A percentile compares a stretch with the other conserved stretches of the same genome.
phyloP scores from a whole-genome alignment of 1,284 basidiomycete genomes.

The Xerocomus cyaneibrunnescens region DNA sequence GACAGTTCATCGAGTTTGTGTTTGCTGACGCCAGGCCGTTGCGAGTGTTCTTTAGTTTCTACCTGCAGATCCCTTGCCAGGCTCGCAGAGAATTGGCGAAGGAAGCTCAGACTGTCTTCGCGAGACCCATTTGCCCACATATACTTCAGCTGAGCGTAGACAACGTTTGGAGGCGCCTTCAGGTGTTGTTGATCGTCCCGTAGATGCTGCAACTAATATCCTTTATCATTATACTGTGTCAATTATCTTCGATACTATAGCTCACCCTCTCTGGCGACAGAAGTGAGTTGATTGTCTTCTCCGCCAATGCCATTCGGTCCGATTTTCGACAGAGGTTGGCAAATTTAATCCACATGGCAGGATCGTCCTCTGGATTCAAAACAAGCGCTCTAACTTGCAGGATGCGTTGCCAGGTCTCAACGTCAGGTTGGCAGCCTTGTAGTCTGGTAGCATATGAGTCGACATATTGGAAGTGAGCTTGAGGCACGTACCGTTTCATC shows the following conservation, averaged over 20 bases:
- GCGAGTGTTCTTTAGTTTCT: conserved; percentile 47
- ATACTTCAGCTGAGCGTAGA: conserved; percentile 96
- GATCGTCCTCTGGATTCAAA: conserved; percentile 91
- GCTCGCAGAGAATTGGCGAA: conserved; percentile 82
- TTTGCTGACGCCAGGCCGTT: conserved; percentile 53
- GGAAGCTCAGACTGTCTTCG: conserved; percentile 81
- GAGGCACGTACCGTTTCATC: conserved; percentile 76
- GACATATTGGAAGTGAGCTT: neutral
- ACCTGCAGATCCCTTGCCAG: conserved; percentile 75
- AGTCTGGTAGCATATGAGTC: conserved; percentile 50
- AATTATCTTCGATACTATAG: conserved; percentile 8
- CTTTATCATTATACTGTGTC: conserved; percentile 4
- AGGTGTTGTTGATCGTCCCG: conserved; percentile 56
- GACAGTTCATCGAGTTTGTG: conserved; percentile 77
- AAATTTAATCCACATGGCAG: conserved; percentile 96
- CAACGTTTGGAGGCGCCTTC: conserved; percentile 92
- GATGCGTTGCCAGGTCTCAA: conserved; percentile 99
- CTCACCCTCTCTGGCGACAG: conserved; percentile 65
- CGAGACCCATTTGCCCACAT: conserved; percentile 90
- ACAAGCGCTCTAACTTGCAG: conserved; percentile 96
- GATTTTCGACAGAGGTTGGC: conserved; percentile 87
- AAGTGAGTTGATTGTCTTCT: conserved; percentile 96
- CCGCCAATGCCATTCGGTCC: conserved; percentile 85
- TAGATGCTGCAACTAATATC: conserved; percentile 38
- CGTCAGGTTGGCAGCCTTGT: conserved; percentile 96